Evolutionary conservation across 1,139 yeast genomes (phyloP).

Genomic region (Torulaspora globosa): DNA sequence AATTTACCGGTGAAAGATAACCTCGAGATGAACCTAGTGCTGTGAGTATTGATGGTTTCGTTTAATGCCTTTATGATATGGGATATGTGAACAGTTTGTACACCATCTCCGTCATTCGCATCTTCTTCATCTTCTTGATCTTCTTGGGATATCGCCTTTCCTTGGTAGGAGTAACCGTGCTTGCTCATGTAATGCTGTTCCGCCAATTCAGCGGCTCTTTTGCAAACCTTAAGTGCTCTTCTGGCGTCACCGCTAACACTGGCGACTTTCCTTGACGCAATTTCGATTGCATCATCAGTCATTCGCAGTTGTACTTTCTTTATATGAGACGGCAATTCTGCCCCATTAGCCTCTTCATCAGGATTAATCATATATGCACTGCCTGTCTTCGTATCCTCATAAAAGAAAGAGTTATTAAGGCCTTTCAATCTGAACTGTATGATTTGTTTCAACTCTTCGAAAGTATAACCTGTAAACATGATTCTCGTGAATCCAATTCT

Average conservation of each 20-base stretch:
- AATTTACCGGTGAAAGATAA: slow-evolving; percentile 70
- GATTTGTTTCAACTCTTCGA: slow-evolving; percentile 69
- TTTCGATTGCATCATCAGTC: slow-evolving; percentile 76
- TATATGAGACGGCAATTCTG: slow-evolving; percentile 20
- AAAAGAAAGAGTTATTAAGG: slow-evolving; percentile 41
- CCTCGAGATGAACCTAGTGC: slow-evolving; percentile 52
- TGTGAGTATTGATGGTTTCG: slow-evolving; percentile 76
- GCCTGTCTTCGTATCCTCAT: slow-evolving; percentile 35
- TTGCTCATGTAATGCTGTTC: slow-evolving; percentile 50
- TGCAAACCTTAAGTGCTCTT: slow-evolving; percentile 81
- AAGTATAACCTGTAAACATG: slow-evolving; percentile 84
- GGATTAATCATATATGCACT: slow-evolving; percentile 30
- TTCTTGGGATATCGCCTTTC: slow-evolving; percentile 14
- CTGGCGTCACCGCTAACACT: slow-evolving; percentile 97
- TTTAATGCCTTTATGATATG: slow-evolving; percentile 75
- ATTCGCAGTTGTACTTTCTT: slow-evolving; percentile 44
- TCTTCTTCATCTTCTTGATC: slow-evolving; percentile 22
- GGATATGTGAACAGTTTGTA: slow-evolving; percentile 56
- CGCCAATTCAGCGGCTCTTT: slow-evolving; percentile 88
- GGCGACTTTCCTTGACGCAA: slow-evolving; percentile 91
- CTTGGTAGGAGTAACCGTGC: slow-evolving; percentile 34
- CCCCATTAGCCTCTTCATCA: slow-evolving; percentile 12
- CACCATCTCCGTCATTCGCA: slow-evolving; percentile 38
- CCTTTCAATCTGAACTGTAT: slow-evolving; percentile 65
- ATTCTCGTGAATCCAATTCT: slow-evolving; percentile 85